phyloP scores from a whole-genome alignment of 2,329 filamentous ascomycete species.

The Boeremia exigua region DNA sequence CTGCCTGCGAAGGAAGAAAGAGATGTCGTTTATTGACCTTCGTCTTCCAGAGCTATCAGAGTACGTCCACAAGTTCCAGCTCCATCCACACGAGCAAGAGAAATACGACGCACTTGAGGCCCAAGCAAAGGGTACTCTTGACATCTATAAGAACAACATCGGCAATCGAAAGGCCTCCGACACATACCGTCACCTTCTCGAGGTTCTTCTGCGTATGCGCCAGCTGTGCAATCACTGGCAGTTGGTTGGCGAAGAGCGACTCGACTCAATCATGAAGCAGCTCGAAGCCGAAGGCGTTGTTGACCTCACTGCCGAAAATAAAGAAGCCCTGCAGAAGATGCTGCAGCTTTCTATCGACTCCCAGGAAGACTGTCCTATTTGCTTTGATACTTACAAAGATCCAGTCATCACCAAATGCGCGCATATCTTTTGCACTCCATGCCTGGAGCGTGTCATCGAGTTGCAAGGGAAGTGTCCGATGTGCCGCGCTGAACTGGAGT shows the following conservation, averaged over 20 bases:
- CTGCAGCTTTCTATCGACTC: conserved; percentile 78
- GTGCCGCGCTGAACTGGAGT: conserved; percentile 72
- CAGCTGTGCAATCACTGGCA: conserved; percentile 92
- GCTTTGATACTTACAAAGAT: conserved; percentile 72
- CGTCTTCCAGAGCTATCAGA: conserved; percentile 79
- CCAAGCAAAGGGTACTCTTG: conserved; percentile 76
- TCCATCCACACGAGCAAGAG: conserved; percentile 73
- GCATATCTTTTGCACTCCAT: conserved; percentile 76
- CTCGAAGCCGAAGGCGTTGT: conserved; percentile 73
- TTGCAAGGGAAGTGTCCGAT: conserved; percentile 82
- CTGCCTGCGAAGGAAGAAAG: conserved; percentile 81
- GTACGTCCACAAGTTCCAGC: conserved; percentile 76
- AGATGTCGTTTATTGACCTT: conserved; percentile 86
- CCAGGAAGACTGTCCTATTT: conserved; percentile 83
- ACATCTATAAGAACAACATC: conserved; percentile 60
- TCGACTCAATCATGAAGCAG: conserved; percentile 73
- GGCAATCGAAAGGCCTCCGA: conserved; percentile 51
- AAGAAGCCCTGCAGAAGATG: conserved; percentile 73
- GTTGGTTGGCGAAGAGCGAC: conserved; percentile 71
- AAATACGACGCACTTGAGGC: conserved; percentile 75
- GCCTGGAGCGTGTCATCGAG: conserved; percentile 76
- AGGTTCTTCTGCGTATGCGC: conserved; percentile 80
- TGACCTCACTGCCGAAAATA: conserved; percentile 73
- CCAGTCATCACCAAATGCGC: conserved; percentile 87
- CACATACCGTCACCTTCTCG: conserved; percentile 75